phyloP scores from a whole-genome alignment of 441 rosid genomes.

The Geranium incanum region DNA sequence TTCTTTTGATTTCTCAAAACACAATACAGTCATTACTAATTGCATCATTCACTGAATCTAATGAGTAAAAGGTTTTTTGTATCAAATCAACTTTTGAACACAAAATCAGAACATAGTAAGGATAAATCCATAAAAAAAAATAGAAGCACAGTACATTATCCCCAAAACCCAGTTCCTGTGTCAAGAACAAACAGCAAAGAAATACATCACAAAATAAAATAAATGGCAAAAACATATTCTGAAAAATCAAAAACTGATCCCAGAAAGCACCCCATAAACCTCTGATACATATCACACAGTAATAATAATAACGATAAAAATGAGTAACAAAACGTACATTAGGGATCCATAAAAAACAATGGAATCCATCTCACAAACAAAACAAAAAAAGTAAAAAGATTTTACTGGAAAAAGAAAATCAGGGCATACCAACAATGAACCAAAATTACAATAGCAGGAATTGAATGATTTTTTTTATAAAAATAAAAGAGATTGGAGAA shows the following conservation, averaged over 20 bases:
- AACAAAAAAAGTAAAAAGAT: too few species aligned
- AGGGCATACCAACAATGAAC: neutral
- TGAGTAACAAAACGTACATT: neutral
- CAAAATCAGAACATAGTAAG: neutral
- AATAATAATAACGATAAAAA: neutral
- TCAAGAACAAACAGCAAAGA: neutral
- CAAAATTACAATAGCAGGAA: neutral
- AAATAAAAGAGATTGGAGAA: neutral
- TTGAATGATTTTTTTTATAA: neutral
- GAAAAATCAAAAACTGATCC: neutral
- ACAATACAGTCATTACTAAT: neutral
- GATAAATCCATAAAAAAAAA: neutral
- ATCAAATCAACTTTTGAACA: neutral
- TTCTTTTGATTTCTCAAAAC: neutral
- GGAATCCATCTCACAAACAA: neutral
- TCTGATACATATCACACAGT: neutral
- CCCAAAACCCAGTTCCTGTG: neutral
- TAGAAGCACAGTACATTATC: neutral
- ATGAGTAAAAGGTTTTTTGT: neutral
- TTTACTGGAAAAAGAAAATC: neutral
- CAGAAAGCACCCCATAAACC: neutral
- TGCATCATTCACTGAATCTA: neutral
- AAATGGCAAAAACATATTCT: too few species aligned
- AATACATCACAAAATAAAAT: neutral
- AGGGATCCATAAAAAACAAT: neutral